phyloP scores from a whole-genome alignment of 2,329 filamentous ascomycete genomes.

The Venturia nashicola region DNA sequence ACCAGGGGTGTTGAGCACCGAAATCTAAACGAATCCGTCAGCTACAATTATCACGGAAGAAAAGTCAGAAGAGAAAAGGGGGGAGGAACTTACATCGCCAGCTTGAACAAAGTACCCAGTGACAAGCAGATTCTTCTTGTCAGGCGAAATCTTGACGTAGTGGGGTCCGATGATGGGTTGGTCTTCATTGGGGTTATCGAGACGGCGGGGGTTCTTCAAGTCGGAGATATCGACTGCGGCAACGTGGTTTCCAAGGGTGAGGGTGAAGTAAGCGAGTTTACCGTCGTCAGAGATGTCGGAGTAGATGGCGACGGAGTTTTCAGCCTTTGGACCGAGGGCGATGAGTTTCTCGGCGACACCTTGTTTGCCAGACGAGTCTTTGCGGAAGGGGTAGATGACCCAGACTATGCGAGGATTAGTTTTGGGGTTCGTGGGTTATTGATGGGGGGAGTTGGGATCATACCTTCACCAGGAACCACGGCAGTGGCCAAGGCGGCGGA shows the following conservation, averaged over 20 bases:
- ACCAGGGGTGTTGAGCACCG: constrained; percentile 46
- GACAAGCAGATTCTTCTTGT: constrained; percentile 51
- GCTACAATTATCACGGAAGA: too few relatives aligned
- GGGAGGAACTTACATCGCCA: constrained; percentile 34
- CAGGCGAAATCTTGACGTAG: constrained; percentile 51
- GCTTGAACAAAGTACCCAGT: constrained; percentile 56
- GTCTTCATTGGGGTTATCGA: constrained; percentile 45
- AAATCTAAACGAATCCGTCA: constrained; percentile 25
- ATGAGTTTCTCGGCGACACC: constrained; percentile 47
- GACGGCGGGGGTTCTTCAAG: constrained; percentile 45
- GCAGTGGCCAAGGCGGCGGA: too few relatives aligned
- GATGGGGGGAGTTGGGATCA: background rate
- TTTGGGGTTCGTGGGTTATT: background rate
- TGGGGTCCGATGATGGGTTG: constrained; percentile 51
- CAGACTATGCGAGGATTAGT: constrained; percentile 32
- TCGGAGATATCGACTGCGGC: constrained; percentile 50
- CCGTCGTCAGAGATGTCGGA: constrained; percentile 48
- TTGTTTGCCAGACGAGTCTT: constrained; percentile 41
- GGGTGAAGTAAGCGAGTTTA: constrained; percentile 45
- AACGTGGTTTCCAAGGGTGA: constrained; percentile 50
- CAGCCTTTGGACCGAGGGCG: constrained; percentile 44
- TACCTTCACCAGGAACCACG: constrained; percentile 28
- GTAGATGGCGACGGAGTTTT: constrained; percentile 47
- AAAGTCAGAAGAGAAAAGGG: too few relatives aligned
- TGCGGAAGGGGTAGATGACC: constrained; percentile 48